Percentiles rank a stretch among this genome's conserved stretches.
These are phyloP conservation scores for Trebouxiophyceae sp. DNA, from an alignment of 163 green algal genomes.

Conservation along the genomic window DNA sequence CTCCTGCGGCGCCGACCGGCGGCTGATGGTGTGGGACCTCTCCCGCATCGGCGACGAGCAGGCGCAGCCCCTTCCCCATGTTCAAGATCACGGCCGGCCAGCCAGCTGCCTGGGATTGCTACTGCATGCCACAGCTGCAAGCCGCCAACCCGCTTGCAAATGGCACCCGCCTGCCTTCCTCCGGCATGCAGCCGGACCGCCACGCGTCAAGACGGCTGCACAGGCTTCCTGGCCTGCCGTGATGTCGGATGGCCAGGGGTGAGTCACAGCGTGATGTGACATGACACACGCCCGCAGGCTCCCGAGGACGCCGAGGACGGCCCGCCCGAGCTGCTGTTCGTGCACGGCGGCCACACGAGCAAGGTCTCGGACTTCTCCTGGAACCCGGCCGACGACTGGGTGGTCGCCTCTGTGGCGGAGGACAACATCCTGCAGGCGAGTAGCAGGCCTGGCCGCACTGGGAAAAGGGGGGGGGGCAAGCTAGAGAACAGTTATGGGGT, in stretches of 20 bases:
- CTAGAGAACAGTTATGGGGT: no score
- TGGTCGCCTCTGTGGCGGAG: slow-evolving; percentile 90
- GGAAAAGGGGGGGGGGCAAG: no score
- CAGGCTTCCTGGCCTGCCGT: no score
- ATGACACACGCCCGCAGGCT: slow-evolving; percentile 58
- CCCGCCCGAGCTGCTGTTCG: slow-evolving; percentile 98
- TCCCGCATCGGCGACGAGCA: slow-evolving; percentile 91
- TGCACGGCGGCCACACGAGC: slow-evolving; percentile 96
- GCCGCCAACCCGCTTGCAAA: no score
- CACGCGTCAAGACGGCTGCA: no score
- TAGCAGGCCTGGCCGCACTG: slow-evolving; percentile 83
- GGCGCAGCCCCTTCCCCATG: slow-evolving; percentile 23
- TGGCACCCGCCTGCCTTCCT: no score
- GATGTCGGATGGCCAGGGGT: no score
- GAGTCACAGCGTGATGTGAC: no score
- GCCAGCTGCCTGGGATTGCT: no score
- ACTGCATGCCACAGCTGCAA: no score
- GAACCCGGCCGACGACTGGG: slow-evolving; percentile 94
- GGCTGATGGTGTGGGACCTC: slow-evolving; percentile 97
- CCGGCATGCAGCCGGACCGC: no score
- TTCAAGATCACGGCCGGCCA: no score
- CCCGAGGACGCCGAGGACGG: slow-evolving; percentile 95
- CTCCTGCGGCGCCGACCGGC: slow-evolving; percentile 86
- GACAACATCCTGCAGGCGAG: slow-evolving; percentile 98
- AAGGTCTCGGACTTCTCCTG: slow-evolving; percentile 97